Evolutionary conservation across 1,139 yeast genomes (phyloP).

Genomic region (Debaryomyces sp.): DNA sequence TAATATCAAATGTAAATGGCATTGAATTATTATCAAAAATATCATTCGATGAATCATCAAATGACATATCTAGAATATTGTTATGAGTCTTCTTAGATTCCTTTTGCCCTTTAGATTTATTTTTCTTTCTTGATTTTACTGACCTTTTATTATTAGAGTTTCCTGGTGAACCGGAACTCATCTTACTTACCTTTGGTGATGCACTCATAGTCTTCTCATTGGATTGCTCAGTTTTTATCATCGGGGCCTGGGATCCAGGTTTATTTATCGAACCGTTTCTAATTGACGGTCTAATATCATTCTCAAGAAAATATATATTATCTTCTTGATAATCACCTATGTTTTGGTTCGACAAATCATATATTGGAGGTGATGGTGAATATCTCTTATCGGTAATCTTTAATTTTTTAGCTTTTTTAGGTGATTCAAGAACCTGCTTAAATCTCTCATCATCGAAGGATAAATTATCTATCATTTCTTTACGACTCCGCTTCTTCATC

Average conservation of each 20-base stretch:
- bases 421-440: constrained; percentile 15
- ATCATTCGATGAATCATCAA: constrained; percentile 8
- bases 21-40: constrained; percentile 2
- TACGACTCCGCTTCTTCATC: not conserved
- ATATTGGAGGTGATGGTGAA: constrained; percentile 22
- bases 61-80: constrained; percentile 13
- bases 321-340: constrained; percentile 41
- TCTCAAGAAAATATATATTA: constrained; percentile 31
- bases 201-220: not conserved
- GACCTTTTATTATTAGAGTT: not conserved
- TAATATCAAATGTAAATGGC: constrained; percentile 3
- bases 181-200: not conserved
- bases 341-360: constrained; percentile 35
- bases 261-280: not conserved
- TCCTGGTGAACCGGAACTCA: not conserved
- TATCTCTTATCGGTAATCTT: constrained; percentile 16
- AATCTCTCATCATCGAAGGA: constrained; percentile 14
- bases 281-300: constrained; percentile 14
- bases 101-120: not conserved
- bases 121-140: not conserved
- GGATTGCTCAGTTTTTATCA: not conserved
- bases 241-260: not conserved
- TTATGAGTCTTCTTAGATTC: constrained; percentile 1
- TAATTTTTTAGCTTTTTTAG: constrained; percentile 19
- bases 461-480: constrained; percentile 4